phyloP scores from a whole-genome alignment of 2,329 filamentous ascomycete species.

The Ceratocystis variospora region DNA sequence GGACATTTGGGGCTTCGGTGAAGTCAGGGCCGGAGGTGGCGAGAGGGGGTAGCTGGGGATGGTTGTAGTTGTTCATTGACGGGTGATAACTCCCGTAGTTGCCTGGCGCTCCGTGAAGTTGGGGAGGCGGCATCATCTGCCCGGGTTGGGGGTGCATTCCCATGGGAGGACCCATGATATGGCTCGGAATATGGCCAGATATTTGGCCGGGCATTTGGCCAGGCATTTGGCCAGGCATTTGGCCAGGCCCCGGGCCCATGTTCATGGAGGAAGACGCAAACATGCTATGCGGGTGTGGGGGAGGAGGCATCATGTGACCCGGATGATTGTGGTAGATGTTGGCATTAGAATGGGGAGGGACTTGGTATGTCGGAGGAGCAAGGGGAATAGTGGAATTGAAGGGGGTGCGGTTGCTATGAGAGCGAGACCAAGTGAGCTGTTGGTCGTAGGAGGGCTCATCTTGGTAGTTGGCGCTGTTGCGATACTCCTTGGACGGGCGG shows the following conservation, averaged over 20 bases:
- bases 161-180: constrained; percentile 12
- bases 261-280: constrained; percentile 14
- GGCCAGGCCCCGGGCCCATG: constrained; percentile 11
- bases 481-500: constrained; percentile 11
- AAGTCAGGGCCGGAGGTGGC: constrained; percentile 8
- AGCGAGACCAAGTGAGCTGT: constrained; percentile 15
- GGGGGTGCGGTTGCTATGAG: constrained; percentile 16
- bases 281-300: constrained; percentile 6
- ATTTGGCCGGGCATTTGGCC: not conserved
- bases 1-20: constrained; percentile 12
- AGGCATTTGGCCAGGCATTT: constrained; percentile 2
- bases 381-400: constrained; percentile 8
- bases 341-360: constrained; percentile 6
- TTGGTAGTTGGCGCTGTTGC: constrained; percentile 14
- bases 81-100: constrained; percentile 9
- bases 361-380: constrained; percentile 5
- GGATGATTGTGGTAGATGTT: constrained; percentile 9
- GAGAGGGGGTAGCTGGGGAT: constrained; percentile 6
- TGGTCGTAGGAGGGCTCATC: constrained; percentile 14
- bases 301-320: constrained; percentile 12
- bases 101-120: not conserved
- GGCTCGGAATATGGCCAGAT: not conserved
- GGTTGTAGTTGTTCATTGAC: constrained; percentile 13
- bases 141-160: constrained; percentile 7
- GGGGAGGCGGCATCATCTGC: constrained; percentile 15